Evolutionary conservation across 768 basidiomycete genomes (phyloP).

Genomic region (Suillus lakei): DNA sequence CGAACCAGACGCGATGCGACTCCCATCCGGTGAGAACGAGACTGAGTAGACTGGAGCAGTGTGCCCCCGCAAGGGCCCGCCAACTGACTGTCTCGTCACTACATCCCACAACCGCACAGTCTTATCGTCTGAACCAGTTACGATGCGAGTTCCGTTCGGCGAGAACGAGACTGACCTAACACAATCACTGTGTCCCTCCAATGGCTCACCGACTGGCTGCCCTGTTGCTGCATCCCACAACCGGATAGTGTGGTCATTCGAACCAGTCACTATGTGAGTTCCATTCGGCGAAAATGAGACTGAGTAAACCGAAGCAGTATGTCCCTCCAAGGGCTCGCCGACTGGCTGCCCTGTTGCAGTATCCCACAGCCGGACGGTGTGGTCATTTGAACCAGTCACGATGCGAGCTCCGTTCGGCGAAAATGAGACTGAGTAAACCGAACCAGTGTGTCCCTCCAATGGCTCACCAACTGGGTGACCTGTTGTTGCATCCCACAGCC

Average conservation of each 20-base stretch:
- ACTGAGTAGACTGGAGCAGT: not conserved
- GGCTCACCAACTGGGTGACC: conserved; percentile 1
- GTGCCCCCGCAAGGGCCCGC: not conserved
- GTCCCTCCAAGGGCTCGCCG: conserved; percentile 14
- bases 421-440: conserved; percentile 14
- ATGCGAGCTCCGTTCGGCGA: conserved; percentile 16
- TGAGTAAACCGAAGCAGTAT: conserved; percentile 10
- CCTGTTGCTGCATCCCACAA: conserved; percentile 12
- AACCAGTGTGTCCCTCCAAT: conserved; percentile 11
- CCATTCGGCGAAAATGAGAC: conserved; percentile 23
- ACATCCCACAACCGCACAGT: conserved; percentile 12
- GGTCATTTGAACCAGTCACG: conserved; percentile 11
- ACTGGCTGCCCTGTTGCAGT: conserved; percentile 12
- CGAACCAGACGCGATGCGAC: not conserved
- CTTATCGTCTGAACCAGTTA: not conserved
- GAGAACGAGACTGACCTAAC: conserved; percentile 7
- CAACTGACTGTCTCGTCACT: not conserved
- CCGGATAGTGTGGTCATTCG: conserved; percentile 11
- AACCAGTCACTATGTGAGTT: conserved; percentile 13
- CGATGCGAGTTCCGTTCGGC: conserved; percentile 8
- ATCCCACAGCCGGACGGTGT: conserved; percentile 18
- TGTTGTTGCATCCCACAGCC: conserved; percentile 24
- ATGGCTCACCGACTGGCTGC: conserved; percentile 1
- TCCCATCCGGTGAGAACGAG: not conserved
- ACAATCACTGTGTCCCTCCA: conserved; percentile 6